These are phyloP conservation scores for Urtica urens DNA, from an alignment of 306 rosid species.

Conservation along the genomic window DNA sequence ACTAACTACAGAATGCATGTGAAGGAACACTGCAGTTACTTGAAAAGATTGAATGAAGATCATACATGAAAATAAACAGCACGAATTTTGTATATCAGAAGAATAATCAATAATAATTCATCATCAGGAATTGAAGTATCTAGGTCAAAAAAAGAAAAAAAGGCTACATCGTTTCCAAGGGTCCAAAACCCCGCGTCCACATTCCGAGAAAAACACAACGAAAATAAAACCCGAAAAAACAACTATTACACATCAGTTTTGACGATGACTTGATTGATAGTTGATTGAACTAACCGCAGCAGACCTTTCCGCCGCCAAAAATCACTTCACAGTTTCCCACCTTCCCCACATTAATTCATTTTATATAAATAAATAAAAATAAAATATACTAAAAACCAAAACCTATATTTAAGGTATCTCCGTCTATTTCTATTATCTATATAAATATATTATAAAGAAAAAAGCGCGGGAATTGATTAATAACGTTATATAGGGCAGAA, in stretches of 20 bases:
- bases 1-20: too few relatives aligned
- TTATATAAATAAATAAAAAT: neutral
- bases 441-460: neutral
- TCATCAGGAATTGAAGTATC: too few relatives aligned
- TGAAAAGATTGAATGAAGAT: too few relatives aligned
- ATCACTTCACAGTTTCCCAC: slow-evolving; percentile 5
- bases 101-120: too few relatives aligned
- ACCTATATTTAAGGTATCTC: neutral
- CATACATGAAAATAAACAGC: too few relatives aligned
- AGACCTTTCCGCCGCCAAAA: slow-evolving; percentile 42
- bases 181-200: neutral
- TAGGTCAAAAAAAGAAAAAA: too few relatives aligned
- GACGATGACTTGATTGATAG: slow-evolving; percentile 14
- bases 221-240: slow-evolving; percentile 20
- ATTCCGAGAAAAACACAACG: slow-evolving; percentile 16
- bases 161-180: neutral
- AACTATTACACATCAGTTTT: slow-evolving; percentile 16
- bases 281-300: slow-evolving; percentile 20
- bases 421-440: neutral
- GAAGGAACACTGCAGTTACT: too few relatives aligned
- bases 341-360: neutral
- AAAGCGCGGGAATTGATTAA: too few relatives aligned
- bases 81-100: too few relatives aligned
- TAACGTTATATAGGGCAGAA: neutral
- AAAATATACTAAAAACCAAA: neutral